Base-by-base conservation (phyloP, 2,329 filamentous ascomycete species). In the Aspergillus ibericus region DNA sequence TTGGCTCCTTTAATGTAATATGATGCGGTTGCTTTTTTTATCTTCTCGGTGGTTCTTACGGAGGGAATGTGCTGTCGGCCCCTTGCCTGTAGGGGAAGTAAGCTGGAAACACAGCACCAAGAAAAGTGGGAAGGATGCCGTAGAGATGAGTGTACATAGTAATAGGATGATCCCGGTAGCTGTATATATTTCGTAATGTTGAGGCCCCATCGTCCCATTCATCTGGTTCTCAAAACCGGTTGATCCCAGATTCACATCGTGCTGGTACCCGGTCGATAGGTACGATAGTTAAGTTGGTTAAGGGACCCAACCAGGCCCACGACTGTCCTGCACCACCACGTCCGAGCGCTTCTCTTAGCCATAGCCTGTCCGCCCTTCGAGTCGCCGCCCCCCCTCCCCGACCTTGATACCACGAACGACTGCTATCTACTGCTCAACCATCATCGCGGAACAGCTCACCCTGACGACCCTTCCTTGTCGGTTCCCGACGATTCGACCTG, bases 271-370 rank as follows among this genome's bases (percentile, higher is more conserved):
- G 22, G 35, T 12, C 29, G n/a, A n/a, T 29, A 6, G 34, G 16
- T 20, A 38, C 16, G 15, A 25, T 51, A 44, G 29, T 44, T 42
- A 27, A 22, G 29, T 44, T 42, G 27, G 22, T n/a, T 40, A 22
- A 27, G 20, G 42, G 20, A 47, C 18, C 40, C 38, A 47, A 52
- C 44, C 59, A 36, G 46, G 52, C 53, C 56, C 55, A 60, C 48
- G n/a, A 58, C 46, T 36, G 27, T 55, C 53, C 50, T 38, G 38
- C 36, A 48, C n/a, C 44, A n/a, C 34, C 53, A 63, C 59, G 61
- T 63, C 64, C 56, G 61, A 63, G 61, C 63, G 63, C 49, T 53
- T 53, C 22, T 53, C 50, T 53, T 27, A 62, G 62, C 62, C 62
- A 64, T 60, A 64, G 46, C 40, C 55, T 52, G 53, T 53, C 51